Conservation (phyloP, 192 early-diverging fungal genomes). For the Gigaspora rosea region DNA sequence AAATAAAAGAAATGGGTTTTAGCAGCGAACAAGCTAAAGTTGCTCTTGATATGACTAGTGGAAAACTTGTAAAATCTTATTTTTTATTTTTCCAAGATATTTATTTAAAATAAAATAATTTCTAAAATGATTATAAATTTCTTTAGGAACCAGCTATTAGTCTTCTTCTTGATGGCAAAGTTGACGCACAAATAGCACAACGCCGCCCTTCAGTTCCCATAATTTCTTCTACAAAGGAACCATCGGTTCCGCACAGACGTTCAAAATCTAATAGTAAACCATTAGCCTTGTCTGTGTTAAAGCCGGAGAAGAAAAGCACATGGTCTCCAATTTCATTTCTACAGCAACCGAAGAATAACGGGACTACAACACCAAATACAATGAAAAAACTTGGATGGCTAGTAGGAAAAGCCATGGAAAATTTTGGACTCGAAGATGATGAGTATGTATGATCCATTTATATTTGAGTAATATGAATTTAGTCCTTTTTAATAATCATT, state of each 20-base stretch:
- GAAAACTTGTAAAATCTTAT: slow-evolving; percentile 53
- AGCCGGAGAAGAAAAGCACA: slow-evolving; percentile 36
- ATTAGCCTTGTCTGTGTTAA: slow-evolving; percentile 15
- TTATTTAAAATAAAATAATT: not conserved
- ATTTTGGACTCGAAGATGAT: slow-evolving; percentile 58
- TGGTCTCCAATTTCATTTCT: slow-evolving; percentile 58
- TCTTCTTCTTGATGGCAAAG: slow-evolving; percentile 58
- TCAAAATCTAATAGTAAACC: slow-evolving; percentile 17
- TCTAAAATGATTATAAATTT: not conserved
- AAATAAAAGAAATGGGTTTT: slow-evolving; percentile 70
- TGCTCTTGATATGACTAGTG: slow-evolving; percentile 56
- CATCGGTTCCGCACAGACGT: not conserved
- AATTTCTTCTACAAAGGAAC: slow-evolving; percentile 9
- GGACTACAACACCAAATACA: slow-evolving; percentile 47
- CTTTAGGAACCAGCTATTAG: slow-evolving; percentile 58
- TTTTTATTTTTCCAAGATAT: not conserved
- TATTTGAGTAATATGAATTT: not conserved
- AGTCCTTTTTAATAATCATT: not conserved
- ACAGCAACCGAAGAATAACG: slow-evolving; percentile 48
- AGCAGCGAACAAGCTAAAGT: slow-evolving; percentile 57
- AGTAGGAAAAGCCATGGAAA: slow-evolving; percentile 69
- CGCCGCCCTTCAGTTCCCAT: slow-evolving; percentile 33
- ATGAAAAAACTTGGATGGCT: slow-evolving; percentile 57
- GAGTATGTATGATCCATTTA: slow-evolving; percentile 33
- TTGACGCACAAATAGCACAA: slow-evolving; percentile 48